Conservation (phyloP, 148 eudicot species). For the Limonium bicolor region DNA sequence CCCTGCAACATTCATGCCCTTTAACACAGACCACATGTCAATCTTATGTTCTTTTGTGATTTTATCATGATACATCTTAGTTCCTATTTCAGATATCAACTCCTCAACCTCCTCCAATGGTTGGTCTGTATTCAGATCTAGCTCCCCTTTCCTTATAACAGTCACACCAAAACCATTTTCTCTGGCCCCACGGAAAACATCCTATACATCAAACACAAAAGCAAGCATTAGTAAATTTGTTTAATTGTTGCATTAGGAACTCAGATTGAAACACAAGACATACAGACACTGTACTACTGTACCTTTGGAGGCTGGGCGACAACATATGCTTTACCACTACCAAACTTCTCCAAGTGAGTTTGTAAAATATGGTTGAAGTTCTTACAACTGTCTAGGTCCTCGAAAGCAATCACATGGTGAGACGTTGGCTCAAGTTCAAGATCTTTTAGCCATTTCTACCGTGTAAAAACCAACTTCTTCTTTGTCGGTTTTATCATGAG, state of each 20-base stretch:
- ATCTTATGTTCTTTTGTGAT: constrained; percentile 55
- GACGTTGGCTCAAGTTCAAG: constrained; percentile 88
- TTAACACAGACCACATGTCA: constrained; percentile 53
- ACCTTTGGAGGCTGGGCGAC: constrained; percentile 81
- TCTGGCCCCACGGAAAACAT: constrained; percentile 66
- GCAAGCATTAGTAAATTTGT: no score
- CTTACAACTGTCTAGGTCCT: constrained; percentile 68
- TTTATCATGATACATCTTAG: constrained; percentile 75
- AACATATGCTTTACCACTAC: constrained; percentile 78
- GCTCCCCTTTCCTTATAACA: constrained; percentile 68
- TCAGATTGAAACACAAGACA: no score
- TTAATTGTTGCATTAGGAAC: no score
- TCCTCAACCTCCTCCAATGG: constrained; percentile 86
- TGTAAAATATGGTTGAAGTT: constrained; percentile 71
- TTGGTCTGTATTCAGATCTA: constrained; percentile 70
- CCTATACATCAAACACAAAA: no score
- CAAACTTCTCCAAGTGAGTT: constrained; percentile 77
- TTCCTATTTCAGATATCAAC: constrained; percentile 57
- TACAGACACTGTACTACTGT: constrained; percentile 1
- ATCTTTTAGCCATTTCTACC: constrained; percentile 78
- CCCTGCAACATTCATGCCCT: constrained; percentile 52
- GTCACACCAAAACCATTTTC: constrained; percentile 76
- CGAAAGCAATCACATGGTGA: constrained; percentile 75
- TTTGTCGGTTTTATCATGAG: constrained; percentile 43
- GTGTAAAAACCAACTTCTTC: constrained; percentile 66